Base-by-base conservation (phyloP, 2,329 filamentous ascomycete species). In the Ophiostoma ulmi region DNA sequence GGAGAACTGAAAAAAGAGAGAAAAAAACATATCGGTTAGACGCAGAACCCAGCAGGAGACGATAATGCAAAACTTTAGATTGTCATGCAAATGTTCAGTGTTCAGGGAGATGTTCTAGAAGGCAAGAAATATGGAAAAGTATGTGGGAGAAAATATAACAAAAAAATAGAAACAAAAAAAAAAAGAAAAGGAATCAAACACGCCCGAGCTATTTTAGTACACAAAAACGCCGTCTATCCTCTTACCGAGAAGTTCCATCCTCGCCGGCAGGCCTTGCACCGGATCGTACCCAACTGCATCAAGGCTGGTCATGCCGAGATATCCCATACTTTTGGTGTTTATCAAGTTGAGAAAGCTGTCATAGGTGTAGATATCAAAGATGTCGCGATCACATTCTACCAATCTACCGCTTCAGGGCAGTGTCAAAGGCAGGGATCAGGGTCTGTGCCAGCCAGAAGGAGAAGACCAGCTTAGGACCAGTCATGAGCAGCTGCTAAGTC, bases 401-500 rank as follows among this genome's bases (percentile, higher is more conserved):
- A 36, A 11, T 65, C n/a, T 70, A 75, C 70, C 71, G 72, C 73
- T 75, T 75, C 48, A 74, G 68, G 17, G 72, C 70, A 11, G 68
- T 79, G 76, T 88, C 92, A 80, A 98, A 98, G 55, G 93, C 91
- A 69, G 95, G 95, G 78, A 99, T 99, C 77, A 99, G 85, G 39
- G 95, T 98, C 85, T 99, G 95, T 71, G 95, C 95, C 78, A 99
- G 88, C 95, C 95, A 99, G 89, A 99, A 99, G 73, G 94, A 97
- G 85, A 99, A 99, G 74, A 98, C 95, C 73, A 99, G 87, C 87
- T 99, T 99, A 74, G 95, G 95, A 35, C 95, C 96, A 20, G 95
- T 99, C 95, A 99, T 99, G 78, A 99, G 87, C 74, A 99, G 88
- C 90, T 89, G 55, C 7, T 10, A 8, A 11, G 44, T 68, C 52